A percentile compares a stretch with the other conserved stretches of the same genome.
phyloP scores from a whole-genome alignment of 371 early-diverging fungal species.

The Dinochytrium kinnereticum region DNA sequence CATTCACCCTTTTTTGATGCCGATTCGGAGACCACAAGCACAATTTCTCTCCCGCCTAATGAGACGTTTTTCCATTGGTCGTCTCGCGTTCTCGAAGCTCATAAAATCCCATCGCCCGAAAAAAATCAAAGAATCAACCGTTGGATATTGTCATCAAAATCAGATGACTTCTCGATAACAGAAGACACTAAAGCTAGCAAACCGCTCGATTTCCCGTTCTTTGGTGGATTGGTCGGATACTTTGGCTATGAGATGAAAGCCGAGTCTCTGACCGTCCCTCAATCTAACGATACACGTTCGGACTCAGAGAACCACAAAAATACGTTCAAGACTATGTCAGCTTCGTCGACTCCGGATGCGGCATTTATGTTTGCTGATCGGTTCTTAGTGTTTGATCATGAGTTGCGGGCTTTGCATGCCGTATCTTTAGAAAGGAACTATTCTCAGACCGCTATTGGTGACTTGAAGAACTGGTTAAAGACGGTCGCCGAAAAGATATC shows the following conservation, averaged over 20 bases:
- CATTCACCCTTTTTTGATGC: background rate
- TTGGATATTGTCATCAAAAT: too few relatives aligned
- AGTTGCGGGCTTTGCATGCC: conserved; percentile 34
- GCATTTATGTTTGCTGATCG: conserved; percentile 83
- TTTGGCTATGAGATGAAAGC: conserved; percentile 94
- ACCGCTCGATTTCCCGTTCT: conserved; percentile 59
- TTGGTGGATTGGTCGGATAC: conserved; percentile 87
- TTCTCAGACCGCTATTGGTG: background rate
- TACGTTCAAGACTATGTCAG: conserved; percentile 31
- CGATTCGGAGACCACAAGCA: background rate
- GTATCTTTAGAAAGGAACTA: conserved; percentile 37
- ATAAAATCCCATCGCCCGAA: background rate
- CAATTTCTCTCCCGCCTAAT: conserved; percentile 3
- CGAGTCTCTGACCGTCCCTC: conserved; percentile 64
- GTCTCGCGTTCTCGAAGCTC: conserved; percentile 1
- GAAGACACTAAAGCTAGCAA: background rate
- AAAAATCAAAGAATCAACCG: background rate
- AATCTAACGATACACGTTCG: background rate
- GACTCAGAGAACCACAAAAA: conserved; percentile 2
- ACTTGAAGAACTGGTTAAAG: background rate
- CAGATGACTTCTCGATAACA: too few relatives aligned
- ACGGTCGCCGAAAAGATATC: background rate
- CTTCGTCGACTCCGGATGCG: conserved; percentile 71
- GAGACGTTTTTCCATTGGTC: conserved; percentile 41
- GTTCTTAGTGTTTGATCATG: conserved; percentile 77